Conservation (phyloP, 805 yeast species). For the Spathaspora arborariae region DNA sequence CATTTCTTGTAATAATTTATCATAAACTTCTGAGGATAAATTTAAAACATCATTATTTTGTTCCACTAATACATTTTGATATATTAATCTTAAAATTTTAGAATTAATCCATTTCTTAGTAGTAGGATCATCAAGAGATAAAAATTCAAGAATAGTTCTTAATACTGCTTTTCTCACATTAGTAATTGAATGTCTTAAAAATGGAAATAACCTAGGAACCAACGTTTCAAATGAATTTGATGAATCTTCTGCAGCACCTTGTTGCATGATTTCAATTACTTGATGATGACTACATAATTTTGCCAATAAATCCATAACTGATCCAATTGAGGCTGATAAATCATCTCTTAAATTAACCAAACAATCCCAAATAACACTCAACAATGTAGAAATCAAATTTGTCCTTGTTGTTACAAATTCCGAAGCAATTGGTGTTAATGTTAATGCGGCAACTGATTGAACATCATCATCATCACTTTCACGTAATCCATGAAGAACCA, state of each 20-base stretch:
- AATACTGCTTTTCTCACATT: conserved; percentile 88
- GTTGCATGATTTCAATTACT: conserved; percentile 69
- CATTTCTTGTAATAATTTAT: conserved; percentile 46
- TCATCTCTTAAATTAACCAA: conserved; percentile 84
- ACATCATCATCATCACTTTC: conserved; percentile 83
- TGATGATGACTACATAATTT: conserved; percentile 78
- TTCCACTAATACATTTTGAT: conserved; percentile 85
- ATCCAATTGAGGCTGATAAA: conserved; percentile 89
- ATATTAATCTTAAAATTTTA: conserved; percentile 66
- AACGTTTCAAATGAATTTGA: conserved; percentile 62
- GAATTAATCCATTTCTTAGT: conserved; percentile 75
- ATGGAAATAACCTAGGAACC: conserved; percentile 91
- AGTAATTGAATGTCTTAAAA: conserved; percentile 87
- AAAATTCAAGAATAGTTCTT: conserved; percentile 73
- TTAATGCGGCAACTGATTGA: conserved; percentile 94
- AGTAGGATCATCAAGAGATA: conserved; percentile 49
- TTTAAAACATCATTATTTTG: conserved; percentile 72
- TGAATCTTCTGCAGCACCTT: conserved; percentile 49
- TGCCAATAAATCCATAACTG: conserved; percentile 91
- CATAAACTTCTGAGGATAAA: conserved; percentile 61
- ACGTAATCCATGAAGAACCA: conserved; percentile 80
- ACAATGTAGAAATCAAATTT: conserved; percentile 44
- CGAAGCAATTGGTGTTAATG: conserved; percentile 84
- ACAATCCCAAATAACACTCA: conserved; percentile 86
- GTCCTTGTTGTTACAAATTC: conserved; percentile 71